These are phyloP conservation scores for Cryptosporidium meleagridis DNA, from an alignment of 169 alveolate species.

Conservation along the genomic window DNA sequence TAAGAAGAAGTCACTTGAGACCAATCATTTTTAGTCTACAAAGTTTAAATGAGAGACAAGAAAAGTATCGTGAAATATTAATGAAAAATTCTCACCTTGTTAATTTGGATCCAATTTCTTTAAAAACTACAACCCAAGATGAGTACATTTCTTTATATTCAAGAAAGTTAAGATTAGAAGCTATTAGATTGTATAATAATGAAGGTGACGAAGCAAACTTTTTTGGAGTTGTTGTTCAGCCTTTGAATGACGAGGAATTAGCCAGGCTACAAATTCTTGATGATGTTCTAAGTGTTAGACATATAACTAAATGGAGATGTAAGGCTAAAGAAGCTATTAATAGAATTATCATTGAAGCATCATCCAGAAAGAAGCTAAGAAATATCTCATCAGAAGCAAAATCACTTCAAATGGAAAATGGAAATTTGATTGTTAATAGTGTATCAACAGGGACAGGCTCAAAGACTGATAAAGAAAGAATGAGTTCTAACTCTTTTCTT, in stretches of 20 bases:
- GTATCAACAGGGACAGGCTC: neutral
- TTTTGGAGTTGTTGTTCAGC: conserved; percentile 54
- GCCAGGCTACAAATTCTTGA: conserved; percentile 37
- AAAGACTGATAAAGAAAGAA: neutral
- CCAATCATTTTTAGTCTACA: conserved; percentile 58
- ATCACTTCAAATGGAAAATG: conserved; percentile 69
- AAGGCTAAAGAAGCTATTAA: conserved; percentile 66
- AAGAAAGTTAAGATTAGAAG: conserved; percentile 50
- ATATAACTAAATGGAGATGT: conserved; percentile 67
- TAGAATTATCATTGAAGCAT: conserved; percentile 60
- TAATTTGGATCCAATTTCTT: conserved; percentile 42
- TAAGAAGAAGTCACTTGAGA: conserved; percentile 67
- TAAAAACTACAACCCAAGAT: conserved; percentile 59
- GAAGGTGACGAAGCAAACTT: conserved; percentile 49
- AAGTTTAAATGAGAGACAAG: conserved; percentile 65
- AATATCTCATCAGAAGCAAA: conserved; percentile 45
- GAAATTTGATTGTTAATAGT: conserved; percentile 18
- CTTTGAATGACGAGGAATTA: conserved; percentile 24
- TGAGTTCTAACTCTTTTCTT: neutral
- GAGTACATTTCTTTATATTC: conserved; percentile 65
- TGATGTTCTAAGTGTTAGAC: conserved; percentile 54
- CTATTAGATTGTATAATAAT: conserved; percentile 23
- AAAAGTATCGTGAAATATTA: conserved; percentile 40
- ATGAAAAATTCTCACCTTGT: conserved; percentile 52
- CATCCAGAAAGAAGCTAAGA: conserved; percentile 61